Conservation (phyloP, 83 land plant species). For the Thuja plicata region DNA sequence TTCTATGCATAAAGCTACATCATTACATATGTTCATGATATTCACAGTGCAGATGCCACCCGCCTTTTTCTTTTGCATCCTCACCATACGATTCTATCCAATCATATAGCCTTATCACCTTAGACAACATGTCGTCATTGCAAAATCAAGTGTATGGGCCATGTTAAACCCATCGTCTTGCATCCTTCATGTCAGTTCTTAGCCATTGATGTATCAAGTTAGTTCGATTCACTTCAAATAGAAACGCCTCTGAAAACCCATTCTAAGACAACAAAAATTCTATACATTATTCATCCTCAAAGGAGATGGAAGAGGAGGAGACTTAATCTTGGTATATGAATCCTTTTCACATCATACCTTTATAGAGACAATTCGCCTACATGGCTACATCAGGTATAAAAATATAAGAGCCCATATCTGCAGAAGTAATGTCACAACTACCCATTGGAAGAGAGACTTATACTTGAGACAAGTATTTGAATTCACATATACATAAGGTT, state of each 20-base stretch:
- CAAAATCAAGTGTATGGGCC: too few species aligned
- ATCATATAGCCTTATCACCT: too few species aligned
- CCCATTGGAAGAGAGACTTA: constrained; percentile 66
- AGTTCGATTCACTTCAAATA: too few species aligned
- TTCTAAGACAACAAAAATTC: constrained; percentile 65
- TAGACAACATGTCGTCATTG: too few species aligned
- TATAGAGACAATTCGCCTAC: constrained; percentile 92
- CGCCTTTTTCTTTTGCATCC: too few species aligned
- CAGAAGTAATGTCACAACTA: constrained; percentile 84
- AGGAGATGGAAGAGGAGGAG: constrained; percentile 76
- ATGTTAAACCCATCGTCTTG: too few species aligned
- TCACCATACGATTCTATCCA: too few species aligned
- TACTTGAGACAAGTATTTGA: constrained; percentile 68
- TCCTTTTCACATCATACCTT: constrained; percentile 68
- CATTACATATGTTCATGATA: too few species aligned
- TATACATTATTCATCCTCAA: constrained; percentile 60
- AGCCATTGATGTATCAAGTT: too few species aligned
- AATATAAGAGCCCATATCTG: constrained; percentile 54
- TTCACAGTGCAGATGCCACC: too few species aligned
- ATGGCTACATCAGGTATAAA: constrained; percentile 84
- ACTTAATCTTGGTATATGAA: constrained; percentile 57
- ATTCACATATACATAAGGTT: constrained; percentile 69
- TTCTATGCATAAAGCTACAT: too few species aligned
- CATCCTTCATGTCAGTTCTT: too few species aligned
- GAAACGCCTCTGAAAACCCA: constrained; percentile 23